These are phyloP conservation scores for Paspalum vaginatum DNA, from an alignment of 176 grass and related monocot species.

Conservation along the genomic window DNA sequence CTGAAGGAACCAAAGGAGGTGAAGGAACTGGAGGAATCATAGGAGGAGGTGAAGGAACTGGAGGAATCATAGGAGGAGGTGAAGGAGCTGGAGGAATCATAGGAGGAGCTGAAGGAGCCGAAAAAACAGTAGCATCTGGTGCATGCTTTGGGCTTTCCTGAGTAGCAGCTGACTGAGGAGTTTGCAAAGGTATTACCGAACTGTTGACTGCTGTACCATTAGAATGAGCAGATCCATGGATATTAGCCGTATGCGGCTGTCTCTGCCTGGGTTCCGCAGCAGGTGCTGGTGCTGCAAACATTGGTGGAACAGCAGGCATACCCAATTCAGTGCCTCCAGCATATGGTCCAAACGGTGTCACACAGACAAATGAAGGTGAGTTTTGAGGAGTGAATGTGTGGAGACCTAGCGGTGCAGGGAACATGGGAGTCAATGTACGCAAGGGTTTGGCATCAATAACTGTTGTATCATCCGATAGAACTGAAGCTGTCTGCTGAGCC, in stretches of 20 bases:
- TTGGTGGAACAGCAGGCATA: slow-evolving; percentile 43
- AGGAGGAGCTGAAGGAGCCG: slow-evolving; percentile 19
- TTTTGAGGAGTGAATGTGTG: slow-evolving; percentile 66
- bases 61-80: neutral
- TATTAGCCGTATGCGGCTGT: slow-evolving; percentile 15
- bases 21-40: neutral
- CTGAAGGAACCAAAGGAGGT: slow-evolving; percentile 19
- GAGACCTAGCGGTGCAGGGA: slow-evolving; percentile 70
- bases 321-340: slow-evolving; percentile 42
- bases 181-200: slow-evolving; percentile 28
- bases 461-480: slow-evolving; percentile 33
- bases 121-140: slow-evolving; percentile 32
- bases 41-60: too few species aligned
- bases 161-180: slow-evolving; percentile 9
- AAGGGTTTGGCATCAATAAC: slow-evolving; percentile 83
- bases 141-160: slow-evolving; percentile 43
- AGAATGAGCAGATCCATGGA: slow-evolving; percentile 41
- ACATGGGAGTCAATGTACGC: slow-evolving; percentile 83
- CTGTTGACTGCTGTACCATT: slow-evolving; percentile 37
- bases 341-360: slow-evolving; percentile 71
- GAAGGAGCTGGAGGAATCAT: too few species aligned
- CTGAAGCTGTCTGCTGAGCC: slow-evolving; percentile 45
- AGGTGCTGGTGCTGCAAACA: slow-evolving; percentile 32
- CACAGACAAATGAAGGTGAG: slow-evolving; percentile 65
- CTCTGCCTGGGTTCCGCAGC: slow-evolving; percentile 37